A percentile compares a stretch with the other conserved stretches of the same genome.
phyloP scores from a whole-genome alignment of 768 basidiomycete genomes.

The Macrolepiota fuliginosa region DNA sequence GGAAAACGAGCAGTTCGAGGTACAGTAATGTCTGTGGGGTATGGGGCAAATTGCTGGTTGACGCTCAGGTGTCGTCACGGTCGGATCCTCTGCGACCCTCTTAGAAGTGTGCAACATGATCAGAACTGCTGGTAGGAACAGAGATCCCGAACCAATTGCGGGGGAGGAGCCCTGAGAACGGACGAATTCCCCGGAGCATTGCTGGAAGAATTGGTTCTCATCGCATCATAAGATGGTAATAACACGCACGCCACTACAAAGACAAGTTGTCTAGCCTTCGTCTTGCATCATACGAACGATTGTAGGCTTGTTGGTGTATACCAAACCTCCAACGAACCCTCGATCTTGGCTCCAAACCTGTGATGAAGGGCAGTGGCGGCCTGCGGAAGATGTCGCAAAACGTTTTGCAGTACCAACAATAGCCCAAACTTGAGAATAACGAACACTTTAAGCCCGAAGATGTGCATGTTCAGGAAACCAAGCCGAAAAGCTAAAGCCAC shows the following conservation, averaged over 20 bases:
- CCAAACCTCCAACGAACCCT: neutral
- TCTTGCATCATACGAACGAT: neutral
- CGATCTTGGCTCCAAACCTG: neutral
- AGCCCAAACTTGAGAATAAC: neutral
- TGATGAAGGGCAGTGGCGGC: neutral
- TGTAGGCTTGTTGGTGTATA: neutral
- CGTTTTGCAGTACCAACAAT: neutral
- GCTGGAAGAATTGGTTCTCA: neutral
- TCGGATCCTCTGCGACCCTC: neutral
- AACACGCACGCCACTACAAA: neutral
- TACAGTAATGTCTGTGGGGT: neutral
- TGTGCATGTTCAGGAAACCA: neutral
- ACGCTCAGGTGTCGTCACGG: neutral
- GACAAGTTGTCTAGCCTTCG: neutral
- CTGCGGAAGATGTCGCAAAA: neutral
- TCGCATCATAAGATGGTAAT: neutral
- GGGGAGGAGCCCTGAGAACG: neutral
- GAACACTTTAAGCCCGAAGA: neutral
- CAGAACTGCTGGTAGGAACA: neutral
- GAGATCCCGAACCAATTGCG: neutral
- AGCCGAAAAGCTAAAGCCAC: neutral
- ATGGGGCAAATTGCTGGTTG: neutral
- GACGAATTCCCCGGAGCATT: neutral
- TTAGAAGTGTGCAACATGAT: neutral
- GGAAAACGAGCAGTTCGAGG: neutral